Base-by-base conservation (phyloP, 148 eudicot genomes). In the Euryodendron excelsum region DNA sequence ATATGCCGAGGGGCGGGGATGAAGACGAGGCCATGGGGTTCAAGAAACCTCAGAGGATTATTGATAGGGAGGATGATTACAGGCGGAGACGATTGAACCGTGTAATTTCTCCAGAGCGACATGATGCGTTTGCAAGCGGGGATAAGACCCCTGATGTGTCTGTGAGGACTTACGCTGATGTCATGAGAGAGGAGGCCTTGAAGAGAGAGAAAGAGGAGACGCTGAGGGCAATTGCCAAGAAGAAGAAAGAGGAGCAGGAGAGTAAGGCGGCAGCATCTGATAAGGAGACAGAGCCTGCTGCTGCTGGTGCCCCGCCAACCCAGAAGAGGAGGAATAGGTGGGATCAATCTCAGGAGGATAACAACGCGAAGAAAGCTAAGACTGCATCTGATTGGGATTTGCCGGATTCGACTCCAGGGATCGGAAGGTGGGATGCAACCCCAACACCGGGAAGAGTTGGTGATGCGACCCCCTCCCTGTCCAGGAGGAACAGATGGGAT, bases 371-470 rank as follows among this genome's bases (percentile, higher is more conserved):
- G 87, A 95, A 95, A 83, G 84, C 96, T 1, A 93, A 94, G 47
- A 67, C 90, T 13, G 85, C 88, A 0, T 95, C 97, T 0, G 99
- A 93, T 80, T 95, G 99, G 99, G 99, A 95, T 79, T 48, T 89
- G 87, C 97, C 98, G 0, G 97, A 94, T 84, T 94, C 98, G 0
- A 92, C 97, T 11, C 97, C 97, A 0, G 98, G 98, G 30, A 90
- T 94, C 78, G 98, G 98, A 11, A 81, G 97, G 73, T 92, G 98
- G 97, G 98, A 94, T 85, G 97, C 96, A 0, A 92, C 97, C 18
- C 98, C 98, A 3, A 94, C 98, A 1, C 97, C 98, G 0, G 98
- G 97, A 69, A 87, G 97, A 73, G 45, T 92, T 14, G 97, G 96
- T 17, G 98, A 92, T 80, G 97, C 97, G 6, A 94, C 97, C 1